These are phyloP conservation scores for Candolleomyces efflorescens DNA, from an alignment of 768 basidiomycete species.

Conservation along the genomic window DNA sequence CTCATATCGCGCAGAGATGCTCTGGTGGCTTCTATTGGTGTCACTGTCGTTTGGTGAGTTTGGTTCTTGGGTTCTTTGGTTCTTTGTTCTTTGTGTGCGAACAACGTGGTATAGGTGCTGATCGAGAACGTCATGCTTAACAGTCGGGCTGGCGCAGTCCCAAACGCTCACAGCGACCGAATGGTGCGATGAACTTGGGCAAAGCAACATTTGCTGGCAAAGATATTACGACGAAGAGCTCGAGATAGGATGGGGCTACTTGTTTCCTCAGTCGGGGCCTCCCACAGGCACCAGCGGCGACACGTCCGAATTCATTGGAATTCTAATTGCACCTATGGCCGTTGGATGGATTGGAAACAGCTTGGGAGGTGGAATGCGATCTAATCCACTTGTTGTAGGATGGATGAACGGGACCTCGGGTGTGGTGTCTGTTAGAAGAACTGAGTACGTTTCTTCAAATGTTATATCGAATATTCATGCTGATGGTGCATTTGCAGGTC, in stretches of 20 bases:
- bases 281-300: not conserved
- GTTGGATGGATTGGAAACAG: constrained; percentile 8
- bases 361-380: constrained; percentile 6
- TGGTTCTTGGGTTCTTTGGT: no score
- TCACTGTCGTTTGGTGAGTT: no score
- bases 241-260: constrained; percentile 1
- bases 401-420: constrained; percentile 2
- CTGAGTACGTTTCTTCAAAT: not conserved
- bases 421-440: not conserved
- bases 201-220: constrained; percentile 6
- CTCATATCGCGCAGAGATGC: no score
- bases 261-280: not conserved
- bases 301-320: constrained; percentile 5
- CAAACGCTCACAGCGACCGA: not conserved
- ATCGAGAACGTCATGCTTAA: no score
- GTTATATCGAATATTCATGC: not conserved
- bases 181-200: constrained; percentile 4
- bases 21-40: no score
- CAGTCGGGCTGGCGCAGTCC: not conserved
- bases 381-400: constrained; percentile 2
- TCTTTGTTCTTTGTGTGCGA: no score
- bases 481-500: not conserved
- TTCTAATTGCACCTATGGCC: constrained; percentile 1
- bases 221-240: constrained; percentile 5
- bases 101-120: no score